Evolutionary conservation across 805 yeast genomes (phyloP).

Genomic region (Pichia exigua): DNA sequence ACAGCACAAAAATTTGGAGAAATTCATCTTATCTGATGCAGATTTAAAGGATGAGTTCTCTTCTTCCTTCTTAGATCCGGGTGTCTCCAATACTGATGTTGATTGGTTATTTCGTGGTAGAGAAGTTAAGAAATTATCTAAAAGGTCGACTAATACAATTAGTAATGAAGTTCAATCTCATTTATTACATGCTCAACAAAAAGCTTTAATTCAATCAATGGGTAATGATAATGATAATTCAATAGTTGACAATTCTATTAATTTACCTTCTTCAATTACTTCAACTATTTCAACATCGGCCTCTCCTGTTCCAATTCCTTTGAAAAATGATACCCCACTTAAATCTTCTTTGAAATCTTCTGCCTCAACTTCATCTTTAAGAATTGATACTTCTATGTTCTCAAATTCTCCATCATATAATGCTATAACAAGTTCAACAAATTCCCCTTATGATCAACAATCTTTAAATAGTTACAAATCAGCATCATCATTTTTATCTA

Average conservation of each 20-base stretch:
- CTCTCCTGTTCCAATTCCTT: neutral
- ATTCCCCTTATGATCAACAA: neutral
- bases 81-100: conserved; percentile 67
- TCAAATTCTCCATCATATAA: neutral
- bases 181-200: conserved; percentile 22
- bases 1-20: neutral
- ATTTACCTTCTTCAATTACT: neutral
- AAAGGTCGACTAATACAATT: conserved; percentile 28
- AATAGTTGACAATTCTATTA: neutral
- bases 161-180: conserved; percentile 27
- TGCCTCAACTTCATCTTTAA: neutral
- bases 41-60: neutral
- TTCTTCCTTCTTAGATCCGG: conserved; percentile 25
- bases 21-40: neutral
- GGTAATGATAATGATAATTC: conserved; percentile 5
- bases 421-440: neutral
- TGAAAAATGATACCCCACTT: conserved; percentile 1
- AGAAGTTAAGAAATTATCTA: conserved; percentile 45
- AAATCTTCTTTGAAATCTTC: conserved; percentile 10
- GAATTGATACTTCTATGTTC: neutral
- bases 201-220: conserved; percentile 13
- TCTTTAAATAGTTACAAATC: neutral
- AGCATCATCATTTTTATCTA: neutral
- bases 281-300: neutral
- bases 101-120: conserved; percentile 84